Evolutionary conservation across 441 rosid genomes (phyloP).

Genomic region (Biscutella laevigata): DNA sequence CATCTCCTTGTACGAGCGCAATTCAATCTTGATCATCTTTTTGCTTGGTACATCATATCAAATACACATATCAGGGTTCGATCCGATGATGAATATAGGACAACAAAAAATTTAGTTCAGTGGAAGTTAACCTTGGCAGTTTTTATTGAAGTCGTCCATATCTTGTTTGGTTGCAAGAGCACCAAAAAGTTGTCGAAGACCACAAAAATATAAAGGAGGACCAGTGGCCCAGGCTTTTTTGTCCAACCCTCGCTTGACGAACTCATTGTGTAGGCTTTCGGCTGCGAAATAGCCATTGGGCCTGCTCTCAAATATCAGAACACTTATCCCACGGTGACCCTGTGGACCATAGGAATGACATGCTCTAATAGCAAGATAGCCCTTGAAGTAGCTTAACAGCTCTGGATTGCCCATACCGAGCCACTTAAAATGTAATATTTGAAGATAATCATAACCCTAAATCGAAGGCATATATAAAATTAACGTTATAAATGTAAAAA

Average conservation of each 20-base stretch:
- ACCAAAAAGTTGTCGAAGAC: constrained; percentile 57
- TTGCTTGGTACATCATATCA: too few relatives aligned
- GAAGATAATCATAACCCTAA: neutral
- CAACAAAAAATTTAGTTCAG: too few relatives aligned
- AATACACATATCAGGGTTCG: too few relatives aligned
- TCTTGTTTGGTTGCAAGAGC: constrained; percentile 49
- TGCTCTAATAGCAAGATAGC: constrained; percentile 43
- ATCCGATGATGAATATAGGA: too few relatives aligned
- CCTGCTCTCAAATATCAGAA: constrained; percentile 47
- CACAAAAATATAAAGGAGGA: constrained; percentile 30
- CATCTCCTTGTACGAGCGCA: too few relatives aligned
- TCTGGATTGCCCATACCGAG: constrained; percentile 68
- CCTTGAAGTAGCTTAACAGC: constrained; percentile 41
- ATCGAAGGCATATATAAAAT: neutral
- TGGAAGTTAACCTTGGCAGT: constrained; percentile 53
- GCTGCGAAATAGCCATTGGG: constrained; percentile 54
- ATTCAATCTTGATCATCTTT: too few relatives aligned
- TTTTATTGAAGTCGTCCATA: constrained; percentile 46
- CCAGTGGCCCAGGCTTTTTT: constrained; percentile 42
- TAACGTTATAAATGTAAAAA: neutral
- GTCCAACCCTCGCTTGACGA: constrained; percentile 42
- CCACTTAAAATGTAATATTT: constrained; percentile 36
- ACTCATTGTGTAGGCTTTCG: constrained; percentile 48
- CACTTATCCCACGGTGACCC: constrained; percentile 69
- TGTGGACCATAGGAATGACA: constrained; percentile 70